phyloP scores from a whole-genome alignment of 2,329 filamentous ascomycete genomes.

The Anisogramma anomala region DNA sequence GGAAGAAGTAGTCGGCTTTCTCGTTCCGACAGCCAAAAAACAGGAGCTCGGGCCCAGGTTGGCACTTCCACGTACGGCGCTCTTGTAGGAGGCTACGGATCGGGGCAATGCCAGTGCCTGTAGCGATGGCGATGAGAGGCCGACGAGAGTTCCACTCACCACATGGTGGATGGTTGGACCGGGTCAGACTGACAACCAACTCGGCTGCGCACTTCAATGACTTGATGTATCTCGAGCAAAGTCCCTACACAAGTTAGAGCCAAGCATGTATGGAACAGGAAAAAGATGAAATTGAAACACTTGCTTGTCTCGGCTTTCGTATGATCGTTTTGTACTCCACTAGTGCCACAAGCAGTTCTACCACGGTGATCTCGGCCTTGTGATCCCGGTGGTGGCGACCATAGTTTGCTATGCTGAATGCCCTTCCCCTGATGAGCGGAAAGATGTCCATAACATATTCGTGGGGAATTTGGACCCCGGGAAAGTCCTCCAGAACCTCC shows the following conservation, averaged over 20 bases:
- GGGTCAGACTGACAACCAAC: constrained; percentile 49
- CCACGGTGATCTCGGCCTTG: constrained; percentile 12
- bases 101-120: constrained; percentile 79
- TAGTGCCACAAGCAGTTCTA: constrained; percentile 73
- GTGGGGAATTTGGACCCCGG: constrained; percentile 70
- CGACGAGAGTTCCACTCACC: constrained; percentile 26
- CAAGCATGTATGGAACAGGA: background rate
- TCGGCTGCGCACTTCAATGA: constrained; percentile 45
- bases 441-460: constrained; percentile 61
- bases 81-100: constrained; percentile 73
- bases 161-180: constrained; percentile 35
- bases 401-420: constrained; percentile 85
- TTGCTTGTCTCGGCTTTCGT: constrained; percentile 57
- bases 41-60: constrained; percentile 41
- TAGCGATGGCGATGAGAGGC: constrained; percentile 67
- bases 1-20: constrained; percentile 69
- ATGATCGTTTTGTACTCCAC: constrained; percentile 88
- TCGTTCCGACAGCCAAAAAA: constrained; percentile 78
- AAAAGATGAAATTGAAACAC: background rate
- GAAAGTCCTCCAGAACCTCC: constrained; percentile 85
- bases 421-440: constrained; percentile 72
- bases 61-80: constrained; percentile 31
- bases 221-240: constrained; percentile 80
- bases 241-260: constrained; percentile 35
- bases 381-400: background rate